Evolutionary conservation across 306 rosid genomes (phyloP).

Genomic region (Mimosa bimucronata): DNA sequence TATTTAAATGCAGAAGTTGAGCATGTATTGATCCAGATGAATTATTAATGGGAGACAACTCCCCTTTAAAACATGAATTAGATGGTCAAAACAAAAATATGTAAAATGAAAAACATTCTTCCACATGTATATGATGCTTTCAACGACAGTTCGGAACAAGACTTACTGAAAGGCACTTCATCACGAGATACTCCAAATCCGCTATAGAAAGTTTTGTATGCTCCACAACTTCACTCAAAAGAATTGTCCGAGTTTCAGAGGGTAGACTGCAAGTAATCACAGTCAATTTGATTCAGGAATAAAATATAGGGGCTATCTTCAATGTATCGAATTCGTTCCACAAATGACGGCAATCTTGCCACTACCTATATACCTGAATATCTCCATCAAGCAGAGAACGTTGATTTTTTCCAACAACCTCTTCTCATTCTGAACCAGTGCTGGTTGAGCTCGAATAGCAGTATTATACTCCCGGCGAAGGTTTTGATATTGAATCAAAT

Average conservation of each 20-base stretch:
- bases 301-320: neutral
- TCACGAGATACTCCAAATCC: constrained; percentile 92
- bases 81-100: too few species aligned
- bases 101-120: neutral
- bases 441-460: constrained; percentile 91
- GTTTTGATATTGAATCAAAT: constrained; percentile 87
- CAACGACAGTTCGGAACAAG: constrained; percentile 6
- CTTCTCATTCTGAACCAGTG: constrained; percentile 85
- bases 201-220: constrained; percentile 91
- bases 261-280: constrained; percentile 74
- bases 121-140: neutral
- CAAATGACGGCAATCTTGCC: constrained; percentile 15
- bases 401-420: constrained; percentile 87
- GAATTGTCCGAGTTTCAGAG: constrained; percentile 91
- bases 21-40: too few species aligned
- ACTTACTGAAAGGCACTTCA: constrained; percentile 98
- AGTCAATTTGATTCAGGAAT: constrained; percentile 18
- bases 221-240: constrained; percentile 82
- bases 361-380: constrained; percentile 71
- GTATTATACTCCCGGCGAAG: constrained; percentile 79
- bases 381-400: constrained; percentile 97
- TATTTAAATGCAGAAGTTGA: too few species aligned
- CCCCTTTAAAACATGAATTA: too few species aligned
- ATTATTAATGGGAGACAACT: too few species aligned
- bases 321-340: neutral